Base-by-base conservation (phyloP, 2,329 filamentous ascomycete species). In the Balansia obtecta region DNA sequence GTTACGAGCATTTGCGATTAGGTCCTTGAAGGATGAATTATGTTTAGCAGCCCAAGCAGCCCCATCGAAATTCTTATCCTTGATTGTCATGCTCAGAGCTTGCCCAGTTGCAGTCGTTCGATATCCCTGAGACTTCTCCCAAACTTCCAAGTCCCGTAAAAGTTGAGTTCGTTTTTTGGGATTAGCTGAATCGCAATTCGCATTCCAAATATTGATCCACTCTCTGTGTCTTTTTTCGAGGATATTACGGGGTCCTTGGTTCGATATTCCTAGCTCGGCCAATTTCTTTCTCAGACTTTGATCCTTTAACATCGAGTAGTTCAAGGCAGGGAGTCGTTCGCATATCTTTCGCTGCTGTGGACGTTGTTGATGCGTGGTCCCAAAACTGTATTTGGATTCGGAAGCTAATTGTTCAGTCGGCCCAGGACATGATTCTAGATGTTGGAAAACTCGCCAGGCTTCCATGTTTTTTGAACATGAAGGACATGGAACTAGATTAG, bases 171-270 rank as follows among this genome's bases (percentile, higher is more conserved):
- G 88, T 11, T 74, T 73, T 62, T 85, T 86, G 0, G 88, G 88
- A 1, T 72, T 71, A 37, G 77, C 78, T 2, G 90, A 85, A 65
- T 98, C 93, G 67, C 89, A 95, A 63, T 98, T 98, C 11, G 94
- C 87, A 65, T 98, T 98, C 85, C 88, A 96, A 16, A 98, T 70
- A 38, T 93, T 96, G 48, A 93, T 76, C 90, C 90, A 98, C 66
- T 98, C 93, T 22, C 80, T 87, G 61, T 97, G 90, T 16, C 94
- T 79, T 56, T 76, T 79, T 63, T 91, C 85, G 49, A 97, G 72
- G 1, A 90, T 72, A 44, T 75, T 70, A 44, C 84, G 84, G 0
- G 75, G 67, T 1, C 93, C 93, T 53, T 70, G 73, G 10, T 74
- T 77, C 0, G 88, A 83, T 51, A 97, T 82, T 1, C 90, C 88